Evolutionary conservation across 2,329 filamentous ascomycete genomes (phyloP), one percentile per base, ranked within the genome.

Genomic region (Colletotrichum simmondsii): DNA sequence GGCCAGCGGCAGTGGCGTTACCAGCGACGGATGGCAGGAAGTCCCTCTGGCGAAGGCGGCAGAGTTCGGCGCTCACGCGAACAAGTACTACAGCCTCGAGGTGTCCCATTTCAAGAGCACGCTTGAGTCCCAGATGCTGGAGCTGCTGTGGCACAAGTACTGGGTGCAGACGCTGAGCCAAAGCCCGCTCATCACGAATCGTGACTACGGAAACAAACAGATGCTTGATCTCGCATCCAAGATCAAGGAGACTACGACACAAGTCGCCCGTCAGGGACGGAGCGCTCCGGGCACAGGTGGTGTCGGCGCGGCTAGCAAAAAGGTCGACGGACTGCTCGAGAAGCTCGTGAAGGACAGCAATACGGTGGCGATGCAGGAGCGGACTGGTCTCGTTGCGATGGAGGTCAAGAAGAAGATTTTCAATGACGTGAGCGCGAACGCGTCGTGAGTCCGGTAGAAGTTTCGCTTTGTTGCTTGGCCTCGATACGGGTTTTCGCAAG

Each of bases 141-240:
- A 97, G 79, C 89, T 95, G 64, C 87, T 99, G 35, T 98, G 97
- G 97, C 98, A 98, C 86, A 98, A 98, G 83, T 99, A 99, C 87
- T 98, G 95, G 97, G 95, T 98, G 42, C 94, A 97, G 79, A 99
- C 97, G 6, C 89, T 99, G 24, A 97, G 95, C 37, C 94, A 97
- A 78, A 97, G 92, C 77, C 95, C 96, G 26, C 89, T 98, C 5
- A 92, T 97, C 78, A 95, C 94, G 68, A 98, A 98, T 80, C 93
- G 95, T 75, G 96, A 98, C 77, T 99, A 95, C 80, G 93, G 92
- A 65, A 97, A 93, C 78, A 97, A 95, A 82, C 95, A 98, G 83
- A 97, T 99, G 84, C 87, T 92, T 61, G 97, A 99, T 81, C 87
- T 98, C 56, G 93, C 93, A 53, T 90, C 91, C 76, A 98, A 98